These are phyloP conservation scores for Plectosphaerella cucumerina DNA, from an alignment of 2,329 filamentous ascomycete species.

Conservation along the genomic window DNA sequence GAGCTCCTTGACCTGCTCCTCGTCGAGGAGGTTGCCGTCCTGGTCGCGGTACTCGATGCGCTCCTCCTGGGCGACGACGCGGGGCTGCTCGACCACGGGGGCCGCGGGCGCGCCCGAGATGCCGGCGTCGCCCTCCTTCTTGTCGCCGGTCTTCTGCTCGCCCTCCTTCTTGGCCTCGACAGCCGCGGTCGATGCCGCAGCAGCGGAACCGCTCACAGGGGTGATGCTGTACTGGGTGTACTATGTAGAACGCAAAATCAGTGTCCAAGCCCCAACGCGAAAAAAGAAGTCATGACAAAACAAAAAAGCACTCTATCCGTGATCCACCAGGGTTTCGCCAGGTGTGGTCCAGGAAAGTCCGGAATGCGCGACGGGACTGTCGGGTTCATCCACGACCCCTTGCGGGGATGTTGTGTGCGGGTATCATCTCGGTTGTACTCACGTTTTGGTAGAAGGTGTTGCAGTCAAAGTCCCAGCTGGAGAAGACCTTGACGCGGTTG, in stretches of 20 bases:
- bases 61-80: slow-evolving; percentile 62
- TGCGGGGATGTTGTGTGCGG: slow-evolving; percentile 27
- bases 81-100: slow-evolving; percentile 42
- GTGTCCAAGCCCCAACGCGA: neutral
- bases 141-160: neutral
- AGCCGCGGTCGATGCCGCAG: slow-evolving; percentile 6
- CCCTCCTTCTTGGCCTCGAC: slow-evolving; percentile 1
- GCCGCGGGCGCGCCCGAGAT: slow-evolving; percentile 37
- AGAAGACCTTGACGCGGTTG: slow-evolving; percentile 79
- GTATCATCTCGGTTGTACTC: slow-evolving; percentile 47
- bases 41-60: slow-evolving; percentile 93
- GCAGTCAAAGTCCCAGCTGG: slow-evolving; percentile 96
- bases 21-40: slow-evolving; percentile 81
- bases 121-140: neutral
- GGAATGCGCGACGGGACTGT: neutral
- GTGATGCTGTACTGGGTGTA: slow-evolving; percentile 10
- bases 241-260: slow-evolving; percentile 6
- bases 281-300: neutral
- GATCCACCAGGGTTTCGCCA: neutral
- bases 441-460: slow-evolving; percentile 85
- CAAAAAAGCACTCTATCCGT: neutral
- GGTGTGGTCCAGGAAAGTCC: neutral
- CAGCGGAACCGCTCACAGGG: neutral
- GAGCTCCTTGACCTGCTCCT: slow-evolving; percentile 77
- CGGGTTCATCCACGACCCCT: slow-evolving; percentile 10